These are phyloP conservation scores for Alliaria petiolata DNA, from an alignment of 345 rosid genomes.

Conservation along the genomic window DNA sequence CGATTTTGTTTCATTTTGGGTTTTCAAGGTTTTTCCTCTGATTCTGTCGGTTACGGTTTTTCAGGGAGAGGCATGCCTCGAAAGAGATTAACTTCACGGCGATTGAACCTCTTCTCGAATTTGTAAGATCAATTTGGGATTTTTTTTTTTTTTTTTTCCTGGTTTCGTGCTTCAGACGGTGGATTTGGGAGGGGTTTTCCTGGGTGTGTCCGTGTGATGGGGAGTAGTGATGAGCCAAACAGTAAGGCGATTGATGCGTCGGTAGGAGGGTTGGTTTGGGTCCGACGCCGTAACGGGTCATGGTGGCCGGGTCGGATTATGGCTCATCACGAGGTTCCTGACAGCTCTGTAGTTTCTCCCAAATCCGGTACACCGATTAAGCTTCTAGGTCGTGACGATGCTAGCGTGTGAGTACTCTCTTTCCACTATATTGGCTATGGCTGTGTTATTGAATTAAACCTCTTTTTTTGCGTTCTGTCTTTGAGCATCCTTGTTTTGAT, in stretches of 20 bases:
- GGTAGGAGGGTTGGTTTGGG: constrained; percentile 96
- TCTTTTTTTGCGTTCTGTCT: too few species aligned
- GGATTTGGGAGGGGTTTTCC: not conserved
- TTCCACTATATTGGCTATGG: too few species aligned
- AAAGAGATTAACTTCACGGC: not conserved
- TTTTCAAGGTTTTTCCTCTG: constrained; percentile 2
- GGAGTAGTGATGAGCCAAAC: constrained; percentile 57
- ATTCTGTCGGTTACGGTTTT: constrained; percentile 16
- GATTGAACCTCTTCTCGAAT: not conserved
- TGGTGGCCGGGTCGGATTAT: constrained; percentile 99
- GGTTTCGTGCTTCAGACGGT: constrained; percentile 6
- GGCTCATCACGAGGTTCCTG: constrained; percentile 79
- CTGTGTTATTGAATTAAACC: too few species aligned
- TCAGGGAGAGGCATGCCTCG: constrained; percentile 28
- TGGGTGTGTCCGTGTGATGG: constrained; percentile 45
- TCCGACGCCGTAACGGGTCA: constrained; percentile 91
- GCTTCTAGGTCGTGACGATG: constrained; percentile 98
- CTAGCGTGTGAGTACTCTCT: constrained; percentile 72
- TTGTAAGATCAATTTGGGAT: constrained; percentile 16
- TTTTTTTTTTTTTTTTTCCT: too few species aligned
- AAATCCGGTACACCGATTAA: constrained; percentile 96
- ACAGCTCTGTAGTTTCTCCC: constrained; percentile 70
- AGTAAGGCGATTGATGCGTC: constrained; percentile 71
- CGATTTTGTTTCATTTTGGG: constrained; percentile 31
- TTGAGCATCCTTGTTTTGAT: too few species aligned